Evolutionary conservation across 495 filamentous ascomycete species (phyloP).

Genomic region (Chaetomium tenue): DNA sequence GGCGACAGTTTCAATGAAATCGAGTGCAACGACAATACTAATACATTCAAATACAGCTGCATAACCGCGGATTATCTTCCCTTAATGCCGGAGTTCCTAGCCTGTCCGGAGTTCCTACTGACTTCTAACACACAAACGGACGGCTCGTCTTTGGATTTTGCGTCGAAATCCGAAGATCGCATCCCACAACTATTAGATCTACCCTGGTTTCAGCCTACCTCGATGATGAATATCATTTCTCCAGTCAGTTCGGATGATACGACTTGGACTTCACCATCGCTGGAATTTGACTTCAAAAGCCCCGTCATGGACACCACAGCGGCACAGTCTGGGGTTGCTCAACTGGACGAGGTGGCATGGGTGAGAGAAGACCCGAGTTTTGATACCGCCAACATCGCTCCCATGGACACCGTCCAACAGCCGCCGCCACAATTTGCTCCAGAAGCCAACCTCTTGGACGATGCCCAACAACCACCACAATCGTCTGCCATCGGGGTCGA

Average conservation of each 20-base stretch:
- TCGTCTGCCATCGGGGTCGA: too few species aligned
- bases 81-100: background rate
- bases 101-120: background rate
- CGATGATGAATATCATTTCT: background rate
- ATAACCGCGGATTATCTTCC: background rate
- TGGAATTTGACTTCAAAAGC: background rate
- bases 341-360: background rate
- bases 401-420: background rate
- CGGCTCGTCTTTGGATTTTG: background rate
- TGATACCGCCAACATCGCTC: background rate
- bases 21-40: background rate
- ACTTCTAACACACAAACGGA: background rate
- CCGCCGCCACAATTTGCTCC: background rate
- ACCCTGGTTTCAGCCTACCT: background rate
- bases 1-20: background rate
- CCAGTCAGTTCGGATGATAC: background rate
- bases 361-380: background rate
- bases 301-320: background rate
- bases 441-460: background rate
- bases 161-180: background rate
- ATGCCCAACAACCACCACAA: background rate
- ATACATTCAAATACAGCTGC: background rate
- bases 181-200: background rate
- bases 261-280: background rate
- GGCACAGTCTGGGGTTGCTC: background rate